Base-by-base conservation (phyloP, 108 stramenopile species). In the Aureococcus anophagefferens region DNA sequence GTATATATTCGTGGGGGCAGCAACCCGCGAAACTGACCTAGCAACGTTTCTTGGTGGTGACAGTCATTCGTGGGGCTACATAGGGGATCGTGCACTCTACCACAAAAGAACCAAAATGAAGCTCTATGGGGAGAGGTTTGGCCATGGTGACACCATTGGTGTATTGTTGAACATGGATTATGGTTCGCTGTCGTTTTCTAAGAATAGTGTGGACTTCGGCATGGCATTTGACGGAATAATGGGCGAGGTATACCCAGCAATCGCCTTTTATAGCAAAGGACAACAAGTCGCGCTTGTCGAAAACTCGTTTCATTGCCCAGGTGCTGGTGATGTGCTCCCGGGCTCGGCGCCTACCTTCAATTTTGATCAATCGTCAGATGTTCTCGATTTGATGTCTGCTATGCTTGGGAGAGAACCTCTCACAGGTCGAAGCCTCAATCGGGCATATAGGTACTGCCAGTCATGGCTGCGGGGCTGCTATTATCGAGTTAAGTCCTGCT, bases 41-140 rank as follows among this genome's bases (percentile, higher is more conserved):
- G 82, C 85, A 40, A 93, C 95, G 5, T 98, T 96, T 78, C 85
- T 98, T 34, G 97, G 97, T 16, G 97, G 97, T 21, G 94, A 95
- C 75, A 91, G 90, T 64, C 79, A 91, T 64, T 95, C 95, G 9
- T 98, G 97, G 97, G 97, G 97, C 35, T 87, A 92, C 76, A 98
- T 98, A 64, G 97, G 95, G 11, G 96, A 95, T 18, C 91, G 93
- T 77, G 94, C 97, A 18, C 81, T 98, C 30, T 98, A 96, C 86
- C 94, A 98, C 75, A 89, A 90, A 44, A 83, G 93, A 65, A 71
- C 83, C 33, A 92, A 92, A 71, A 59, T 78, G 37, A 83, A 76
- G 66, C 73, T 81, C 32, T 86, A 84, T 73, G 85, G 85, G 32
- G 82, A 83, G 35, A 72, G 77, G 37, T 85, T 83, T 46, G 37